Conservation (phyloP, 2,329 filamentous ascomycete species). For the Ascochyta clinopodiicola region DNA sequence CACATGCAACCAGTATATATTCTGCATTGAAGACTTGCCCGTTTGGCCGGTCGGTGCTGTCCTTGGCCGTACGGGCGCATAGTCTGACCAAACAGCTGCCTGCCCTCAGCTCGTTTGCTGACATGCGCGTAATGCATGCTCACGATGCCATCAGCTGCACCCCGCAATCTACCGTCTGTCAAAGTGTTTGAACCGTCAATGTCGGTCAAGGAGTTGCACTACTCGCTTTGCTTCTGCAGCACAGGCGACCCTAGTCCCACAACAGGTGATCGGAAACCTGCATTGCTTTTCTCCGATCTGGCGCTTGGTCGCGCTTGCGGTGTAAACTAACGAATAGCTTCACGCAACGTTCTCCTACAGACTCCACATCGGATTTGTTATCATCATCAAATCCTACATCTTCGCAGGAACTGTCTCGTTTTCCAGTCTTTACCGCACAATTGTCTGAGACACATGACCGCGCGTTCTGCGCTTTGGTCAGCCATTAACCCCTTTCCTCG, state of each 20-base stretch:
- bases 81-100: conserved; percentile 7
- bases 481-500: conserved; percentile 35
- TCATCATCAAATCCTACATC: conserved; percentile 2
- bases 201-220: conserved; percentile 14
- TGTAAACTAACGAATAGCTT: conserved; percentile 19
- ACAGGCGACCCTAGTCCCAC: conserved; percentile 5
- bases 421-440: conserved; percentile 16
- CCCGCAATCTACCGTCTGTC: conserved; percentile 13
- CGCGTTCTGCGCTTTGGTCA: conserved; percentile 40
- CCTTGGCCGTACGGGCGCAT: background rate
- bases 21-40: conserved; percentile 6
- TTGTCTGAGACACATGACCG: conserved; percentile 41
- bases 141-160: conserved; percentile 18
- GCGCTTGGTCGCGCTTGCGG: conserved; percentile 20
- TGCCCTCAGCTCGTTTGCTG: conserved; percentile 14
- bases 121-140: conserved; percentile 15
- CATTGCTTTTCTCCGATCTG: conserved; percentile 16
- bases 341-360: conserved; percentile 15
- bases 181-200: conserved; percentile 4
- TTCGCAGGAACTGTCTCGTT: conserved; percentile 5
- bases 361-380: conserved; percentile 10
- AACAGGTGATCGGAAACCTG: conserved; percentile 13
- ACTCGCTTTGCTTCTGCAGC: conserved; percentile 9
- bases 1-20: background rate
- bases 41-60: background rate